A percentile compares a stretch with the other conserved stretches of the same genome.
Conservation (phyloP, 495 filamentous ascomycete species). For the Thozetella sp. region DNA sequence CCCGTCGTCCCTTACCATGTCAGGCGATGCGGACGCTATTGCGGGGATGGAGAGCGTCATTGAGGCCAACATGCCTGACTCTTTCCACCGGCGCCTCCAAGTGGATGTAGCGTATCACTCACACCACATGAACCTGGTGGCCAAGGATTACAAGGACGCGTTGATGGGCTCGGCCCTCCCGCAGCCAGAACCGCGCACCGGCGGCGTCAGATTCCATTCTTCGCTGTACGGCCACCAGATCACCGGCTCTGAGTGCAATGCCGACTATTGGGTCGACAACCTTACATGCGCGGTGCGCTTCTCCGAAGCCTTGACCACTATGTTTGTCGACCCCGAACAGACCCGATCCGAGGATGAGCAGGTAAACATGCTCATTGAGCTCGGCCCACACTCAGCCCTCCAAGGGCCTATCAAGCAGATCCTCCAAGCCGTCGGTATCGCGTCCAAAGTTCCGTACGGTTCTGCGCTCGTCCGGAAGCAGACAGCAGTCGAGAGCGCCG, state of each 20-base stretch:
- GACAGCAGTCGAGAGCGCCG: conserved; percentile 40
- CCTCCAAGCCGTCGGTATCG: conserved; percentile 38
- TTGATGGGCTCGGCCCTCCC: conserved; percentile 22
- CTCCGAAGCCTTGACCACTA: conserved; percentile 32
- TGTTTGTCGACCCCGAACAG: conserved; percentile 33
- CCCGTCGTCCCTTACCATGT: conserved; percentile 61
- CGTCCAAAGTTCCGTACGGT: conserved; percentile 30
- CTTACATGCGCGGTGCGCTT: conserved; percentile 42
- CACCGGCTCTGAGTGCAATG: conserved; percentile 30
- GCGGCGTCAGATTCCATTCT: conserved; percentile 41
- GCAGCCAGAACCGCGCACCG: conserved; percentile 26
- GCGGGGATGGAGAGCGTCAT: conserved; percentile 47
- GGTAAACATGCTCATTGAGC: conserved; percentile 55
- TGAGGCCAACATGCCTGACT: conserved; percentile 29
- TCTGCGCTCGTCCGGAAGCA: conserved; percentile 34
- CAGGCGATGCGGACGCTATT: conserved; percentile 52
- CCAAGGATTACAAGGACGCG: conserved; percentile 30
- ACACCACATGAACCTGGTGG: conserved; percentile 57
- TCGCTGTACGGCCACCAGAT: conserved; percentile 30
- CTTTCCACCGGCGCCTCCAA: conserved; percentile 55
- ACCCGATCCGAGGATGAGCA: conserved; percentile 24
- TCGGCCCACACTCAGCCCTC: conserved; percentile 65
- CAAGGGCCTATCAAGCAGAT: conserved; percentile 59
- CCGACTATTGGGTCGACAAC: conserved; percentile 48
- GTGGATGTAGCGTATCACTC: conserved; percentile 70